Base-by-base conservation (phyloP, 2,329 filamentous ascomycete species). In the Endocalyx cinctus region DNA sequence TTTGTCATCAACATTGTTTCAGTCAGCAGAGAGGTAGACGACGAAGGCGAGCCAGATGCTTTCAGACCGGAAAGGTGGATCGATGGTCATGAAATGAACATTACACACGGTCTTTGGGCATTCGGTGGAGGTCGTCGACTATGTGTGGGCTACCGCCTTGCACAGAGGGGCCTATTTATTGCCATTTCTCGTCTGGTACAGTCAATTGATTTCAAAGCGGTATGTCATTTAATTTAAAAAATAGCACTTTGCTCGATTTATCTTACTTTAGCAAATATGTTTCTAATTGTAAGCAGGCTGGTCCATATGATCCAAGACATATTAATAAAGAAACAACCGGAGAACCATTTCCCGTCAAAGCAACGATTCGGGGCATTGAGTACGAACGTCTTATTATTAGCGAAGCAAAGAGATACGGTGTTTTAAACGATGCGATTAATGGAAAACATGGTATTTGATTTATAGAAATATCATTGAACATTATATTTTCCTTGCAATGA, bases 1-100 rank as follows among this genome's bases (percentile, higher is more conserved):
- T 63, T 69, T 25, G 46, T 61, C 6, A 55, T 64, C 37, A 67
- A 54, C 48, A 56, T 54, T 33, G 55, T 53, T 37, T 56, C 61
- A 4, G 64, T 69, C 34, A 27, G 36, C 3, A 16, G 36, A 6
- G n/a, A n/a, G n/a, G n/a, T n/a, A n/a, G n/a, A n/a, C n/a, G n/a
- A n/a, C n/a, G n/a, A n/a, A n/a, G n/a, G n/a, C n/a, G n/a, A n/a
- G n/a, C 29, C 43, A 10, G 13, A 17, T 11, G 36, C 26, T 7
- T 42, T 44, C 33, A 30, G 26, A 10, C 38, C 43, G 7, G 36
- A 43, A n/a, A 19, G 38, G n/a, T 46, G 43, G 38, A 29, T 44
- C 5, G 36, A 29, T 10, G 25, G 23, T 13, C 14, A 35, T 7
- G 16, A 16, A 30, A 27, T 15, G 25, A 22, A 17, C 16, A 18